Conservation (phyloP, 1,284 basidiomycete genomes). For the Ustilago hordei region DNA sequence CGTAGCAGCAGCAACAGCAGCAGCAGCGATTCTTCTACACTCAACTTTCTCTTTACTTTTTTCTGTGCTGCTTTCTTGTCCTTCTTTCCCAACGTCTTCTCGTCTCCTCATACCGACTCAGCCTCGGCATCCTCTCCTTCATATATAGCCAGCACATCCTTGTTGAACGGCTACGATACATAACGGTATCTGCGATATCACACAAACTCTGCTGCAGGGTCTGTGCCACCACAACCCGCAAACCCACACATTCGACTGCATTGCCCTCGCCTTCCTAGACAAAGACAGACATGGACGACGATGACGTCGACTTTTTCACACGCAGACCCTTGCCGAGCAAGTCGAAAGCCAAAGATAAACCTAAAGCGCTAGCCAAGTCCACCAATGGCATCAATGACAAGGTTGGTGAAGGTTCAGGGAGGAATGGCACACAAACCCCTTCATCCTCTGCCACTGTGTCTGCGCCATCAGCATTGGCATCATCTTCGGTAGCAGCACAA, state of each 20-base stretch:
- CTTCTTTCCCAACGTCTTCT: background rate
- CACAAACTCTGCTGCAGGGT: background rate
- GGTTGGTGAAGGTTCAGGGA: background rate
- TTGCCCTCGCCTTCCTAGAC: background rate
- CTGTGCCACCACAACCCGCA: background rate
- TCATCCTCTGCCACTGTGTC: background rate
- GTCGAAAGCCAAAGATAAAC: constrained; percentile 18
- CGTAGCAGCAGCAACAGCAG: background rate
- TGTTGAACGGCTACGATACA: too few relatives aligned
- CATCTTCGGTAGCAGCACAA: constrained; percentile 3
- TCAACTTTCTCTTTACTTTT: background rate
- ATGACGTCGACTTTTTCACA: constrained; percentile 36
- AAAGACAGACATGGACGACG: constrained; percentile 41
- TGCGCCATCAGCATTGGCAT: constrained; percentile 4
- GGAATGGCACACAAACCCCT: background rate
- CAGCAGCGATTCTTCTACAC: background rate
- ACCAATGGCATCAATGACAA: background rate
- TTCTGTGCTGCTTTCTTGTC: background rate
- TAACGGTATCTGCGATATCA: too few relatives aligned
- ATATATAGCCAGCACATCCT: too few relatives aligned
- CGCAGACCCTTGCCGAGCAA: constrained; percentile 19
- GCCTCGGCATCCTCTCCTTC: background rate
- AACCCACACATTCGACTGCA: background rate
- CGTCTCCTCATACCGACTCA: background rate
- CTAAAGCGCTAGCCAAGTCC: constrained; percentile 7